Evolutionary conservation across 1,139 yeast species (phyloP).

Genomic region (Diutina mesorugosa): DNA sequence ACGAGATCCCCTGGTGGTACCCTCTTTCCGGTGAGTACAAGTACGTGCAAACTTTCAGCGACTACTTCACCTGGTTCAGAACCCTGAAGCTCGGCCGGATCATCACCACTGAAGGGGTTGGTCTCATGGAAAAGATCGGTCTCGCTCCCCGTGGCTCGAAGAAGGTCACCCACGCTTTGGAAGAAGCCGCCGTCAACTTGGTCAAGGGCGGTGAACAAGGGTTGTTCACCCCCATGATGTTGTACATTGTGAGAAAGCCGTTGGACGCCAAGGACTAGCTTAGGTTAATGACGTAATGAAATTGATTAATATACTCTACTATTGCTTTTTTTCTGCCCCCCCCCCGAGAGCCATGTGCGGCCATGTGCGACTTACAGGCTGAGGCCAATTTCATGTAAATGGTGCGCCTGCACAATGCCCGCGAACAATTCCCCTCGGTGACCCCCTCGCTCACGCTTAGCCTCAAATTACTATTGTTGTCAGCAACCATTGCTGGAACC

Average conservation of each 20-base stretch:
- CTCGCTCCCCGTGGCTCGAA: constrained; percentile 89
- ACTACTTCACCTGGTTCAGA: constrained; percentile 77
- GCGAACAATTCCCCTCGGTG: not conserved
- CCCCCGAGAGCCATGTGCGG: not conserved
- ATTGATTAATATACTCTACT: too few species aligned
- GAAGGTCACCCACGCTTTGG: constrained; percentile 85
- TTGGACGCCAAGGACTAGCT: not conserved
- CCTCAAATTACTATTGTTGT: not conserved
- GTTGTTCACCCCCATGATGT: constrained; percentile 94
- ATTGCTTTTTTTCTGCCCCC: too few species aligned
- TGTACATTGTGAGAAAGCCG: constrained; percentile 80
- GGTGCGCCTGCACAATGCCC: not conserved
- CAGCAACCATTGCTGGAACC: not conserved
- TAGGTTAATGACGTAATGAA: not conserved
- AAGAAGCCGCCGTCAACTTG: constrained; percentile 92
- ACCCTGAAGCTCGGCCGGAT: constrained; percentile 80
- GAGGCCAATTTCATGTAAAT: not conserved
- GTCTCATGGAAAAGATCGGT: constrained; percentile 69
- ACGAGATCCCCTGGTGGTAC: constrained; percentile 94
- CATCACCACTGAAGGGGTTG: constrained; percentile 71
- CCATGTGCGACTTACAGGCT: not conserved
- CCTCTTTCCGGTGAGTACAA: constrained; percentile 92
- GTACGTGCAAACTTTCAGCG: constrained; percentile 69
- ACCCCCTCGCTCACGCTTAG: not conserved
- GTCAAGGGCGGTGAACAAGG: constrained; percentile 87